These are phyloP conservation scores for Entomortierella parvispora DNA, from an alignment of 192 early-diverging fungal genomes.

Conservation along the genomic window DNA sequence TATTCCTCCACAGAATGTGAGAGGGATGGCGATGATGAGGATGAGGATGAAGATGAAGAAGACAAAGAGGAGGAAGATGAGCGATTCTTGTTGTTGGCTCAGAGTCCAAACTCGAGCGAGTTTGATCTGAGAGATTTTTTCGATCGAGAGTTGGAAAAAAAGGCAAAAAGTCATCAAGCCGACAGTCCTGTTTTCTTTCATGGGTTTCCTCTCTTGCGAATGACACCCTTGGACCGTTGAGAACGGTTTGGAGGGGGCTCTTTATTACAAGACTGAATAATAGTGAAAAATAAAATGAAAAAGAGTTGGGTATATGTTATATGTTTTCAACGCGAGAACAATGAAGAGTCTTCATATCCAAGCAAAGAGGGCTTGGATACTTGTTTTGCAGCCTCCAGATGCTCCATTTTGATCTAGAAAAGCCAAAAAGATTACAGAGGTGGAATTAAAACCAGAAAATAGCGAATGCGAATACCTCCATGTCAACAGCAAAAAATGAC, in stretches of 20 bases:
- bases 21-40: not conserved
- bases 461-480: not conserved
- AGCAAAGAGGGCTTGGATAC: conserved; percentile 36
- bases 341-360: conserved; percentile 11
- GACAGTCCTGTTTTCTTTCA: conserved; percentile 33
- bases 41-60: conserved; percentile 1
- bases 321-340: conserved; percentile 8
- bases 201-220: conserved; percentile 27
- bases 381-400: conserved; percentile 29
- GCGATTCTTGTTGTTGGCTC: conserved; percentile 14
- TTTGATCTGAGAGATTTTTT: conserved; percentile 13
- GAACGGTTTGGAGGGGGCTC: not conserved
- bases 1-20: not conserved
- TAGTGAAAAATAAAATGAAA: too few species aligned
- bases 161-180: conserved; percentile 7
- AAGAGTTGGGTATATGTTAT: not conserved
- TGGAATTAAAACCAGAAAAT: not conserved
- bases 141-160: not conserved
- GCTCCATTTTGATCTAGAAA: conserved; percentile 15
- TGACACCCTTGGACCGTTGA: conserved; percentile 2
- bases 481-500: not conserved
- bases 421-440: not conserved
- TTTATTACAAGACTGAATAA: not conserved
- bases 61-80: conserved; percentile 2
- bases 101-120: conserved; percentile 18